Evolutionary conservation across 345 rosid genomes (phyloP), one percentile per base, ranked within the genome.

Genomic region (Passiflora organensis): DNA sequence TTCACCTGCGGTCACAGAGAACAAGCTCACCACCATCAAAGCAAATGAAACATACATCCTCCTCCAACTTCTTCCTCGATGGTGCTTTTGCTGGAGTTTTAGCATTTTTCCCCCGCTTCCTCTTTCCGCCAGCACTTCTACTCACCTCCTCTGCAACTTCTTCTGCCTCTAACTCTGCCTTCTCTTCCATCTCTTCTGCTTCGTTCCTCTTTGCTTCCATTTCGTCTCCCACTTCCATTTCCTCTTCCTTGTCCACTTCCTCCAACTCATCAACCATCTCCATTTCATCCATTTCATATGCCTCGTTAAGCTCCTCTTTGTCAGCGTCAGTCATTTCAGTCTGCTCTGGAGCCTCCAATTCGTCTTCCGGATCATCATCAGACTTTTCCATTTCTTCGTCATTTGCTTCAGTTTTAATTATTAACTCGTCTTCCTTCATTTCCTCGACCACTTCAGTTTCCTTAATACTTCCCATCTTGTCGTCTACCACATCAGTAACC

Each of bases 11-110:
- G 59, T 94, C 99, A 64, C 99, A 94, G 34, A 94, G 85, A 36
- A 94, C 87, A 71, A 94, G 97, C 32, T 80, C 82, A 38, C 97
- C 99, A 18, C 99, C 99, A 64, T 94, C 99, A 76, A 81, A 89
- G 71, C 99, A 94, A 72, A 94, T 72, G 72, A 94, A 94, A 72
- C 97, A 94, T 20, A 94, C 96, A 78, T 89, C 99, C 80, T 94
- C 99, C 76, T 89, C 99, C 51, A 51, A 51, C 78, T 82, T 93
- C 76, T 81, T 89, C 79, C 52, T 77, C 10, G 78, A 56, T 8
- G 82, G 45, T 54, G 61, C 73, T 85, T 64, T 88, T 13, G 65
- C 68, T 24, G 69, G 43, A 49, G 58, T 61, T 60, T 73, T 82
- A 19, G 74, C 36, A 58, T 55, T 79, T 75, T 69, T 85, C 45